Conservation (phyloP, 1,284 basidiomycete species). For the Cutaneotrichosporon cavernicola region DNA sequence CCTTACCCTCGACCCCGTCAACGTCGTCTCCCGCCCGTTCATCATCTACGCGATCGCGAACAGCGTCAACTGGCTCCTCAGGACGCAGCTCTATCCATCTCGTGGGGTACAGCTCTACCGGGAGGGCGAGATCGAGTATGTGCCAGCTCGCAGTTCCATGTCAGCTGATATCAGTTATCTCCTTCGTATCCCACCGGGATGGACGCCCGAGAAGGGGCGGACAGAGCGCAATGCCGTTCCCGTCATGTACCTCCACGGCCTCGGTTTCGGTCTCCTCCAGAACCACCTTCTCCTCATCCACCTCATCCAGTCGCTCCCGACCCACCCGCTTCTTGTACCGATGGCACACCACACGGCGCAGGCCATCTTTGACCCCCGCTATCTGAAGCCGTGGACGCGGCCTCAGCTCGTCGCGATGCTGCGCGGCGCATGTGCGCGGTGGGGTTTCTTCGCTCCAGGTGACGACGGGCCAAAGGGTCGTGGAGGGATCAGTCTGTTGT, state of each 20-base stretch:
- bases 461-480: constrained; percentile 29
- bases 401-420: constrained; percentile 63
- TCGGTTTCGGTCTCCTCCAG: constrained; percentile 70
- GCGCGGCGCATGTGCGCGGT: constrained; percentile 60
- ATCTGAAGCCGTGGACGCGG: constrained; percentile 67
- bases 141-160: constrained; percentile 13
- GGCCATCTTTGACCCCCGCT: constrained; percentile 71
- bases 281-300: constrained; percentile 53
- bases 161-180: constrained; percentile 61
- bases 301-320: constrained; percentile 56
- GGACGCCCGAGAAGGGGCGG: constrained; percentile 57
- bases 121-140: constrained; percentile 55
- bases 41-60: constrained; percentile 67
- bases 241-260: constrained; percentile 79
- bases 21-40: constrained; percentile 63
- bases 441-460: constrained; percentile 60
- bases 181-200: constrained; percentile 65
- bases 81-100: constrained; percentile 36
- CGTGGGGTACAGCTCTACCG: constrained; percentile 39
- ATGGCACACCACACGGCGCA: constrained; percentile 83
- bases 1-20: constrained; percentile 75
- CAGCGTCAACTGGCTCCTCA: constrained; percentile 55
- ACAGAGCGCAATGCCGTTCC: constrained; percentile 59
- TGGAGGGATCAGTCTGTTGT: constrained; percentile 70
- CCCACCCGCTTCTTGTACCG: constrained; percentile 73